phyloP scores from a whole-genome alignment of 2,329 filamentous ascomycete species.

The Fusarium secorum region DNA sequence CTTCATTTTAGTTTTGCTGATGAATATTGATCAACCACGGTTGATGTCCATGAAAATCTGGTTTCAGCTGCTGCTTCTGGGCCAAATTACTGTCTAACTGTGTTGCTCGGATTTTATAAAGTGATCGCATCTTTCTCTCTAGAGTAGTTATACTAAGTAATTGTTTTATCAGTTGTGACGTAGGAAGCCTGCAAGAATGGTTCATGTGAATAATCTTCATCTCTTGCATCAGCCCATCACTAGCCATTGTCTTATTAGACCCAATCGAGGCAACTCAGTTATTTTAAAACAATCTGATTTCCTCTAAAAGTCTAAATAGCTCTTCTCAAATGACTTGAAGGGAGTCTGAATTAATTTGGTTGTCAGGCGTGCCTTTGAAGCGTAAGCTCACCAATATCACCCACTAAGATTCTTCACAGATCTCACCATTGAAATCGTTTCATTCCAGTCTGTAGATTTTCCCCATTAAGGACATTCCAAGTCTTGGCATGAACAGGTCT shows the following conservation, averaged over 20 bases:
- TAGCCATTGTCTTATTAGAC: rapidly evolving
- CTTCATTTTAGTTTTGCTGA: background rate
- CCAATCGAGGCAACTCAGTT: background rate
- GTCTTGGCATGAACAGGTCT: background rate
- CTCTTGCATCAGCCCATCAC: background rate
- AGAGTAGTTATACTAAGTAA: background rate
- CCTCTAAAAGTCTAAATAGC: background rate
- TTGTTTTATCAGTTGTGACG: background rate
- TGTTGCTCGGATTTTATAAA: background rate
- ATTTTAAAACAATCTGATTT: background rate
- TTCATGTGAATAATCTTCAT: too few relatives aligned
- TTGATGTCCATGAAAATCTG: background rate
- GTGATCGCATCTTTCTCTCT: rapidly evolving
- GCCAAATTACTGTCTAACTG: background rate
- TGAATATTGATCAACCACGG: background rate
- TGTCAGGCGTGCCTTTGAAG: background rate
- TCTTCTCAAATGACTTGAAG: background rate
- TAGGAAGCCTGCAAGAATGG: too few relatives aligned
- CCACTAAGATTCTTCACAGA: background rate
- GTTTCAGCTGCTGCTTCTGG: background rate
- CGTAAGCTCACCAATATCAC: background rate
- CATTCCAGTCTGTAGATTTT: background rate
- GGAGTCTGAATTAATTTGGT: background rate
- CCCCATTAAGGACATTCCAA: background rate
- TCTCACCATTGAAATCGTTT: background rate